phyloP scores from a whole-genome alignment of 108 stramenopile genomes.

The Pseudonitzschia delicatissima region DNA sequence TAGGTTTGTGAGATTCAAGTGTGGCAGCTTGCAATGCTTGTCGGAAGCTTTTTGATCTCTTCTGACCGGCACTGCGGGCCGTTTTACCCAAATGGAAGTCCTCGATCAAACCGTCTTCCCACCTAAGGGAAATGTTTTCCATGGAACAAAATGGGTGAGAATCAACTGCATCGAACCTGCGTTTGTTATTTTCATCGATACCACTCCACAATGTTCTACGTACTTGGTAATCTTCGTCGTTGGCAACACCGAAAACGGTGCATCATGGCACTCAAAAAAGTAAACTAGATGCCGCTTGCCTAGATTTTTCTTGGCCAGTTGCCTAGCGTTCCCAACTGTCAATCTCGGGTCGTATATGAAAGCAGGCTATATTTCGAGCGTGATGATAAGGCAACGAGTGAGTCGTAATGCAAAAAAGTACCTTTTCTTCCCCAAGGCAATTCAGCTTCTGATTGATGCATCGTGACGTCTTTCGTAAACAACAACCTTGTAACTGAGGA shows the following conservation, averaged over 20 bases:
- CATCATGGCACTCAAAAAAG: constrained; percentile 82
- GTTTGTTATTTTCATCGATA: too few species aligned
- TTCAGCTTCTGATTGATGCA: not conserved
- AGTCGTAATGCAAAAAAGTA: not conserved
- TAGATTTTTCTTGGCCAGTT: constrained; percentile 71
- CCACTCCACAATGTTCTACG: not conserved
- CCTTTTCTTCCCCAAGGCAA: not conserved
- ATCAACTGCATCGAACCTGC: not conserved
- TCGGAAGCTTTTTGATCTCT: constrained; percentile 44
- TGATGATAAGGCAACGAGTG: not conserved
- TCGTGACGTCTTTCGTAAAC: too few species aligned
- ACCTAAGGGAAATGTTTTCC: too few species aligned
- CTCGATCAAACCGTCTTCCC: constrained; percentile 75
- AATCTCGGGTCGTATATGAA: constrained; percentile 65
- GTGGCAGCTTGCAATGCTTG: constrained; percentile 66
- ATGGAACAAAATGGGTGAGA: constrained; percentile 2
- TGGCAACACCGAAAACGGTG: constrained; percentile 70
- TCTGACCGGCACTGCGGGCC: constrained; percentile 59
- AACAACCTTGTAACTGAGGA: too few species aligned
- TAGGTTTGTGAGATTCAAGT: constrained; percentile 67
- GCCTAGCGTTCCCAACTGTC: constrained; percentile 70
- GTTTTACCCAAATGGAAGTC: constrained; percentile 78
- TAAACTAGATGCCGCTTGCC: constrained; percentile 81
- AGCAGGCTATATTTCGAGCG: constrained; percentile 11
- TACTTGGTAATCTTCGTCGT: constrained; percentile 46